Evolutionary conservation across 768 basidiomycete genomes (phyloP), one percentile per base, ranked within the genome.

Genomic region (Tulasnella sp.): DNA sequence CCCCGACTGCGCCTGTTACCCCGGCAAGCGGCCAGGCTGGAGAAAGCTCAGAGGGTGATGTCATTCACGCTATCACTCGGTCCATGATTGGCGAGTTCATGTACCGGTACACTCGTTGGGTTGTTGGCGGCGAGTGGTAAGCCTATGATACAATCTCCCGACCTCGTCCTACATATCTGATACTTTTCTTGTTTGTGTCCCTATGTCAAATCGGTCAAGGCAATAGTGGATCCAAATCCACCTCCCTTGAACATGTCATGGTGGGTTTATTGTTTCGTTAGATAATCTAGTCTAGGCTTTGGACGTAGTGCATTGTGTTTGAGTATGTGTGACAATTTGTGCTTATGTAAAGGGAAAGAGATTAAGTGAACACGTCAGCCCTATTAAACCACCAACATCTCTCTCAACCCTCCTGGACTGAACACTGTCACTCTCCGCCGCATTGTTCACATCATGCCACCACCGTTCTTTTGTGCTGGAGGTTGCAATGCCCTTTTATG

Each of bases 81-180:
- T 98, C 97, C 34, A 99, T 99, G 98, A 99, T 99, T 83, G 97
- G 98, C 75, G 97, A 99, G 88, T 98, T 96, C 87, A 86, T 99
- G 87, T 95, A 94, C 90, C 99, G 99, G 89, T 98, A 99, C 87
- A 98, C 97, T 12, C 90, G 97, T 76, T 90, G 91, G 80, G 87
- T 94, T 24, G 91, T 99, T 84, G 96, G 95, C 97, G 20, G 98
- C 98, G 91, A 97, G 95, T 86, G 96, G 97, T 98, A 87, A 83
- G 96, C 91, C 5, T 78, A 80, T 78, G 60, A 46, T 78, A 81
- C 50, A 58, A 40, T 81, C 44, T n/a, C 42, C 48, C 22, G 41
- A 24, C 7, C 12, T 37, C 37, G 2, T 37, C 7, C 41, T 75
- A 22, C 73, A 64, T 6, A 20, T 0, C 75, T 81, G 20, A 82